Evolutionary conservation across 2,329 filamentous ascomycete genomes (phyloP).

Genomic region (Pestalotiopsis sp.): DNA sequence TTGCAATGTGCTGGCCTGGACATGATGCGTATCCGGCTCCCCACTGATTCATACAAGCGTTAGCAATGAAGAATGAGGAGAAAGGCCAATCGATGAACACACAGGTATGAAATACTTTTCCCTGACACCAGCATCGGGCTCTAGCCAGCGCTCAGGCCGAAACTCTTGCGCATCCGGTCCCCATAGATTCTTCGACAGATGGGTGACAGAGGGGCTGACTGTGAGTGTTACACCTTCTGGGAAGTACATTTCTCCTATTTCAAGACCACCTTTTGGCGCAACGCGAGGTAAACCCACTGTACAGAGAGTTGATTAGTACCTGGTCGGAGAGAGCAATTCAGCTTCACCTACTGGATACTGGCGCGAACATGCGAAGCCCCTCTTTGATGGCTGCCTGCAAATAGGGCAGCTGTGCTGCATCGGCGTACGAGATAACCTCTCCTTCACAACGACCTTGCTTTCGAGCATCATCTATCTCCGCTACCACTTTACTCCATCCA

Average conservation of each 20-base stretch:
- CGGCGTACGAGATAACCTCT: not conserved
- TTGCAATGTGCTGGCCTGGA: slow-evolving; percentile 19
- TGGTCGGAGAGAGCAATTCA: slow-evolving; percentile 22
- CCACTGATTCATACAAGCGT: slow-evolving; percentile 7
- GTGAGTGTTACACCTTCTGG: slow-evolving; percentile 13
- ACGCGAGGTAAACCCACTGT: slow-evolving; percentile 18
- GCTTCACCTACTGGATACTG: not conserved
- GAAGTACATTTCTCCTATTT: slow-evolving; percentile 13
- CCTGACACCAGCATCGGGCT: not conserved
- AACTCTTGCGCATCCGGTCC: slow-evolving; percentile 14
- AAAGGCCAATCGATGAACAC: not conserved
- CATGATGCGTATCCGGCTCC: slow-evolving; percentile 18
- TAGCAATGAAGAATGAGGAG: not conserved
- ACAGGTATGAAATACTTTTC: slow-evolving; percentile 17
- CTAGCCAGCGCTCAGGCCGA: slow-evolving; percentile 16
- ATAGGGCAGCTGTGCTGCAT: not conserved
- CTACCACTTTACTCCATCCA: not conserved
- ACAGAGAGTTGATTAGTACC: slow-evolving; percentile 15
- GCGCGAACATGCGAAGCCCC: slow-evolving; percentile 2
- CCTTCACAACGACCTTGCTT: not conserved
- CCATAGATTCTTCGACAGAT: slow-evolving; percentile 13
- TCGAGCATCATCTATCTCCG: not conserved
- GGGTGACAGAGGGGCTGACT: slow-evolving; percentile 13
- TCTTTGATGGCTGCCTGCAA: slow-evolving; percentile 7
- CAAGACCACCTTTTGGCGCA: slow-evolving; percentile 15